Evolutionary conservation across 2,329 filamentous ascomycete genomes (phyloP).

Genomic region (Stemphylium lycopersici): DNA sequence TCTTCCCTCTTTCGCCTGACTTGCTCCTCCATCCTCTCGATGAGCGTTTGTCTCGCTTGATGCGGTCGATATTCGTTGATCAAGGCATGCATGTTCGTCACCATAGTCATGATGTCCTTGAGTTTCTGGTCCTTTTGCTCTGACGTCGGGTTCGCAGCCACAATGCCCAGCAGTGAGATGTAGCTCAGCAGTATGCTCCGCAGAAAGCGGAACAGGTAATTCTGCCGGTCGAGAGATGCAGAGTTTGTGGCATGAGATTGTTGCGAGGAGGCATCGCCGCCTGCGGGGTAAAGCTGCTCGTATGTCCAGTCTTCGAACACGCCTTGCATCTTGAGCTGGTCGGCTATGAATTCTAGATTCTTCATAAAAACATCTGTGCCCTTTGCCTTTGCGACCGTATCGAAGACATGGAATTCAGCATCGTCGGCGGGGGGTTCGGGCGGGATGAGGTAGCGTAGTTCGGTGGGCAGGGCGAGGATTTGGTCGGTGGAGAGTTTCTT

Average conservation of each 20-base stretch:
- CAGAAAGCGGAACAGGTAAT: constrained; percentile 74
- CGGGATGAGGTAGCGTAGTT: constrained; percentile 79
- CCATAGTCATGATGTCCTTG: constrained; percentile 77
- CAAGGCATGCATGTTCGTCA: constrained; percentile 90
- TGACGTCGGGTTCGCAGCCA: constrained; percentile 68
- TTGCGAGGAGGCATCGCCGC: background rate
- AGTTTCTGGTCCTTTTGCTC: constrained; percentile 74
- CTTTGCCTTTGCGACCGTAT: constrained; percentile 60
- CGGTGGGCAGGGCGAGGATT: constrained; percentile 65
- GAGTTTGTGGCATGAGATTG: constrained; percentile 51
- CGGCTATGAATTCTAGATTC: constrained; percentile 32
- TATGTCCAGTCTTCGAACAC: constrained; percentile 74
- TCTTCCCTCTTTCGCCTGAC: constrained; percentile 75
- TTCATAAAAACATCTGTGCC: constrained; percentile 34
- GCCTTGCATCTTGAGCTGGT: constrained; percentile 41
- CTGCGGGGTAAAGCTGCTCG: constrained; percentile 67
- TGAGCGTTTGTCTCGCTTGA: constrained; percentile 86
- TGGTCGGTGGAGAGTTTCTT: constrained; percentile 30
- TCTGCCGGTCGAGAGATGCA: constrained; percentile 57
- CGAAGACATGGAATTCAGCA: constrained; percentile 74
- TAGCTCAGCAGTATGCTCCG: constrained; percentile 90
- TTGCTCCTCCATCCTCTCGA: constrained; percentile 85
- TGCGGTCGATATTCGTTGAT: constrained; percentile 95
- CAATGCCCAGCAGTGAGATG: constrained; percentile 77
- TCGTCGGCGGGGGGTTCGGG: constrained; percentile 74